A percentile compares a stretch with the other conserved stretches of the same genome.
Conservation (phyloP, 208 protist species). For the Trypanosomatidae sp. region DNA sequence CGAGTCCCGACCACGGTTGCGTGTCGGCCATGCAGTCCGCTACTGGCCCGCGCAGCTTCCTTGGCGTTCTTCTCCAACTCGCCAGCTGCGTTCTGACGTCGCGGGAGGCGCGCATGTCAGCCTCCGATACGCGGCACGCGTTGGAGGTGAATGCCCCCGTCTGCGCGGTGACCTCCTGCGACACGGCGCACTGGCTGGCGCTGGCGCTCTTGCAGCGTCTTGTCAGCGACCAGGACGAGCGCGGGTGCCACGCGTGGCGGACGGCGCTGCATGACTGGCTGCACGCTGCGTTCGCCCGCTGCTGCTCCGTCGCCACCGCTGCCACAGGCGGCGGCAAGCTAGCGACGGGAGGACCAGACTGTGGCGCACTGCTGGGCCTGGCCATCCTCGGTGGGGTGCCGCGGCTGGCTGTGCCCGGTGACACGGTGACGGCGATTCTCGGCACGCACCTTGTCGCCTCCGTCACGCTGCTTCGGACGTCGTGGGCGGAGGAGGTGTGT, state of each 20-base stretch:
- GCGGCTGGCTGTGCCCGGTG: conserved; percentile 71
- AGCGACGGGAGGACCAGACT: background rate
- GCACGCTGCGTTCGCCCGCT: conserved; percentile 25
- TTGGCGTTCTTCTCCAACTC: conserved; percentile 36
- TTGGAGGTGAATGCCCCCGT: conserved; percentile 9
- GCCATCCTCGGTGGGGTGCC: conserved; percentile 54
- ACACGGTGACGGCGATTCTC: conserved; percentile 53
- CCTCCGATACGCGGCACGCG: conserved; percentile 29
- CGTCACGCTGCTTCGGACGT: conserved; percentile 48
- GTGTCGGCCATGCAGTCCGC: background rate
- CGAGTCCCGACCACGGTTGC: background rate
- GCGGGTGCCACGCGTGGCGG: conserved; percentile 49
- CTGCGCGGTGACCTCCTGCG: conserved; percentile 19
- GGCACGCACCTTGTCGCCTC: conserved; percentile 35
- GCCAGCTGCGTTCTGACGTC: conserved; percentile 32
- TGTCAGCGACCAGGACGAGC: conserved; percentile 29
- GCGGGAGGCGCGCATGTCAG: conserved; percentile 21
- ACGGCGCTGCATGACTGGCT: conserved; percentile 55
- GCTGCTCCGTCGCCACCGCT: too few relatives aligned
- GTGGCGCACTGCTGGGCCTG: conserved; percentile 58
- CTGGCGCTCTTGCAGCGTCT: conserved; percentile 78
- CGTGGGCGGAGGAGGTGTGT: conserved; percentile 64
- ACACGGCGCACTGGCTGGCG: conserved; percentile 58
- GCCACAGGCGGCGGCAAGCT: background rate
- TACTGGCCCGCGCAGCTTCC: conserved; percentile 26